A percentile compares a stretch with the other conserved stretches of the same genome.
phyloP scores from a whole-genome alignment of 257 asterid genomes.

The Solanum rostratum region DNA sequence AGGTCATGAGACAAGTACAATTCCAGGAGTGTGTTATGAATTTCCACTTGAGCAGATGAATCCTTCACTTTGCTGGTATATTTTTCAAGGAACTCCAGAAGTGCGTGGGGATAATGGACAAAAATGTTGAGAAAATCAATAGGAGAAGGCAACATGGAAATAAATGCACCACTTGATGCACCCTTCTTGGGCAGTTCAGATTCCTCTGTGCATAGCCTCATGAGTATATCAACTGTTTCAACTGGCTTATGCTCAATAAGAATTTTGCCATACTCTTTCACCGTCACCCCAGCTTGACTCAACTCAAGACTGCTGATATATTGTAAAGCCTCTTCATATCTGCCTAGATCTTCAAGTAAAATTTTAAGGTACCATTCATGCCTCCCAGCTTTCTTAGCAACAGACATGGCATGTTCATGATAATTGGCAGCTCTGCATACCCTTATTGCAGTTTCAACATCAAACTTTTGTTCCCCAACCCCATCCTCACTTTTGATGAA shows the following conservation, averaged over 20 bases:
- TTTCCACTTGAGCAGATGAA: slow-evolving; percentile 96
- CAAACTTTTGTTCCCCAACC: slow-evolving; percentile 71
- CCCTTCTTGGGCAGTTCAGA: slow-evolving; percentile 45
- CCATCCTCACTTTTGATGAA: slow-evolving; percentile 87
- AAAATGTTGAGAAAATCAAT: slow-evolving; percentile 90
- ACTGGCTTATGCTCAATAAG: slow-evolving; percentile 84
- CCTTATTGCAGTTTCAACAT: slow-evolving; percentile 92
- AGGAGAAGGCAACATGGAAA: slow-evolving; percentile 95
- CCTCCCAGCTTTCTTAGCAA: slow-evolving; percentile 90
- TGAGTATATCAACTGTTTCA: slow-evolving; percentile 70
- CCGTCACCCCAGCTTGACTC: slow-evolving; percentile 92
- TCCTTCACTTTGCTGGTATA: slow-evolving; percentile 76
- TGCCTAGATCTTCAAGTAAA: slow-evolving; percentile 84
- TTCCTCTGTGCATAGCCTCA: slow-evolving; percentile 94
- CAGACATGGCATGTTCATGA: slow-evolving; percentile 98
- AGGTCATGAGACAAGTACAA: slow-evolving; percentile 71
- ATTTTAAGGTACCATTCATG: slow-evolving; percentile 96
- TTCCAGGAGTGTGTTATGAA: slow-evolving; percentile 81
- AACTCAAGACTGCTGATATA: slow-evolving; percentile 85
- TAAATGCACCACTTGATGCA: slow-evolving; percentile 37
- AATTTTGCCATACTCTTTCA: slow-evolving; percentile 88
- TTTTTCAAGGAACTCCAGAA: slow-evolving; percentile 83
- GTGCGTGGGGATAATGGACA: slow-evolving; percentile 73
- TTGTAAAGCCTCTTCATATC: slow-evolving; percentile 85
- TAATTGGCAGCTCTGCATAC: slow-evolving; percentile 96